phyloP scores from a whole-genome alignment of 164 flowering plant species.

The Liquidambar formosana region DNA sequence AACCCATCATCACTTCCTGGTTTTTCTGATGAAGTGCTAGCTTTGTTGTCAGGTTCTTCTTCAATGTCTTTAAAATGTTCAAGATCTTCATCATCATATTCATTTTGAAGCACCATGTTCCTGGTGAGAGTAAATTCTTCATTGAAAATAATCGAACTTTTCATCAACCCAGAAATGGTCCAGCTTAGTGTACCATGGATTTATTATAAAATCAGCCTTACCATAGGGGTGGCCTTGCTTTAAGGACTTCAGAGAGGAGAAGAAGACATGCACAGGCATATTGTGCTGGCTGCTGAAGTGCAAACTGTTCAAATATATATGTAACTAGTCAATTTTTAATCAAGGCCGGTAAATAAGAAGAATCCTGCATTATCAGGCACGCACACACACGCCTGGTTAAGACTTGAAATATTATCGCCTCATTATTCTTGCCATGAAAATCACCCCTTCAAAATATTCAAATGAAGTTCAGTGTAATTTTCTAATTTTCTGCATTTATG shows the following conservation, averaged over 20 bases:
- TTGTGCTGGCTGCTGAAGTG: slow-evolving; percentile 94
- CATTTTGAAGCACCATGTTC: slow-evolving; percentile 83
- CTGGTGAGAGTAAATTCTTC: slow-evolving; percentile 29
- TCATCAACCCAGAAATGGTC: too few relatives aligned
- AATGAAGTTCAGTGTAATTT: too few relatives aligned
- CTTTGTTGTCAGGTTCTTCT: slow-evolving; percentile 51
- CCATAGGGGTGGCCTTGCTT: slow-evolving; percentile 94
- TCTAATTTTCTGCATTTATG: too few relatives aligned
- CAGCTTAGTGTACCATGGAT: background rate
- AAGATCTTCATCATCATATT: slow-evolving; percentile 81
- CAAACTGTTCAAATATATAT: slow-evolving; percentile 62
- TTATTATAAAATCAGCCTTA: slow-evolving; percentile 22
- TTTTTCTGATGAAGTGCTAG: slow-evolving; percentile 15
- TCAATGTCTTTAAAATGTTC: slow-evolving; percentile 89
- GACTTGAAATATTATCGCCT: too few relatives aligned
- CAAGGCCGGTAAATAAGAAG: too few relatives aligned
- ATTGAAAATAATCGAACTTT: background rate
- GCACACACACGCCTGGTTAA: too few relatives aligned
- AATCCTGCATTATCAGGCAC: background rate
- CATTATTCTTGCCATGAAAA: background rate
- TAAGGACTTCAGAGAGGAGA: slow-evolving; percentile 92
- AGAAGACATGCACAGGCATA: slow-evolving; percentile 93
- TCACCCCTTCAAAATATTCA: background rate
- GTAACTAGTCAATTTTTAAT: background rate
- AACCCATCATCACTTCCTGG: slow-evolving; percentile 10